Conservation (phyloP, 2,329 filamentous ascomycete species). For the Epichloe bromicola region DNA sequence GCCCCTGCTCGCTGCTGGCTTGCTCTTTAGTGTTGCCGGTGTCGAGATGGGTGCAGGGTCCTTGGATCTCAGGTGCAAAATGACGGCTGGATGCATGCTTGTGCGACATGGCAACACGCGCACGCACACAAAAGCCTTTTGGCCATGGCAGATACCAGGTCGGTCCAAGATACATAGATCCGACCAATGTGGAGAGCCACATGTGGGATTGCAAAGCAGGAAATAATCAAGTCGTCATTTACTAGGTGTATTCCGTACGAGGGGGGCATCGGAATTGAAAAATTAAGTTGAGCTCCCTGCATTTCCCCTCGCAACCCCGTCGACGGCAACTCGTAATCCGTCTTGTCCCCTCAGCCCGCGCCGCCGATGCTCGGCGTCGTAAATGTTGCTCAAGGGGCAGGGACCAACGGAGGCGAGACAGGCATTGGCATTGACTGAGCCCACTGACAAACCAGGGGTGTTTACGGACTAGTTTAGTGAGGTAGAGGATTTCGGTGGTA, state of each 20-base stretch:
- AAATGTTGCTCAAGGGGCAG: too few relatives aligned
- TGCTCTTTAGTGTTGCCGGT: neutral
- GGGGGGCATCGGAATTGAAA: neutral
- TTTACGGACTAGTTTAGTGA: slow-evolving; percentile 1
- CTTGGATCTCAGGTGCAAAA: slow-evolving; percentile 1
- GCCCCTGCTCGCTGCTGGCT: neutral
- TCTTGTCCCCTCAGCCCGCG: too few relatives aligned
- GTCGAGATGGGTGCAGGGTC: slow-evolving; percentile 1
- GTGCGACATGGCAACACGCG: neutral
- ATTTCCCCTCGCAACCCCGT: too few relatives aligned
- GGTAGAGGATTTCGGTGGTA: slow-evolving; percentile 6
- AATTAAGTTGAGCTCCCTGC: neutral
- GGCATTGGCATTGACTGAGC: neutral
- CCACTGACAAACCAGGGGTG: neutral
- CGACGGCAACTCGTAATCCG: too few relatives aligned
- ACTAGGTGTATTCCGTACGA: neutral
- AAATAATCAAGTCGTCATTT: neutral
- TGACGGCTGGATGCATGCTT: slow-evolving; percentile 5
- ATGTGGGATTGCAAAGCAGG: slow-evolving; percentile 2
- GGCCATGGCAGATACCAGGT: slow-evolving; percentile 8
- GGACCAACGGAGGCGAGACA: neutral
- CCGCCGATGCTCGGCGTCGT: too few relatives aligned
- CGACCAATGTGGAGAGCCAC: slow-evolving; percentile 11
- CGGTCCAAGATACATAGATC: slow-evolving; percentile 12
- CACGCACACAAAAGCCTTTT: slow-evolving; percentile 5